Conservation (phyloP, 2,329 filamentous ascomycete species). For the Venturia effusa region DNA sequence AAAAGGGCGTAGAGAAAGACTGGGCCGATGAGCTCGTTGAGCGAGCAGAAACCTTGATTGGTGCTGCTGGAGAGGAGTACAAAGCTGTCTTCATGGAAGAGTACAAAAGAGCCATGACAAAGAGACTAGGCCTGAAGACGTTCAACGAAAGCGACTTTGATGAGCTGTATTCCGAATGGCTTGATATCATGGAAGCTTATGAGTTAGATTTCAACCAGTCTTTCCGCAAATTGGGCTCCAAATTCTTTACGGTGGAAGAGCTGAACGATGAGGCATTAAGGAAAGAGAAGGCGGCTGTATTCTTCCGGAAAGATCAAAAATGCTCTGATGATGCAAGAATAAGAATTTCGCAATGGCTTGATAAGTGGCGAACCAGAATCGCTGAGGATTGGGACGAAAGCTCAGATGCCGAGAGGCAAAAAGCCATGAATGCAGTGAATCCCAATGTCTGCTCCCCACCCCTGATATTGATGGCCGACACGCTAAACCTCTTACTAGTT, state of each 20-base stretch:
- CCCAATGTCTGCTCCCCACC: constrained; percentile 50
- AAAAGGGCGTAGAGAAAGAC: constrained; percentile 61
- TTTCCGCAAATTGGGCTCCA: constrained; percentile 65
- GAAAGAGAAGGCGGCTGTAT: constrained; percentile 54
- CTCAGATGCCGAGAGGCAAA: constrained; percentile 49
- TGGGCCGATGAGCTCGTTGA: constrained; percentile 59
- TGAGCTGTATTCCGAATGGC: constrained; percentile 63
- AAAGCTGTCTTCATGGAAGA: constrained; percentile 78
- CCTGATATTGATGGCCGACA: neutral
- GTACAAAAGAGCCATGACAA: constrained; percentile 77
- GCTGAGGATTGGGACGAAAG: constrained; percentile 64
- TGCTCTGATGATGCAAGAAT: constrained; percentile 50
- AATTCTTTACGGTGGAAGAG: constrained; percentile 45
- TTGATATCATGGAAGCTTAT: constrained; percentile 70
- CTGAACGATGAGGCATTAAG: constrained; percentile 55
- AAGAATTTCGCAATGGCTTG: constrained; percentile 68
- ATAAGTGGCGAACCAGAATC: constrained; percentile 61
- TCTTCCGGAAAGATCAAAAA: constrained; percentile 67
- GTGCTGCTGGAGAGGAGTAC: constrained; percentile 73
- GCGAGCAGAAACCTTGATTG: constrained; percentile 76
- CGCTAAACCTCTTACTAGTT: constrained; percentile 41
- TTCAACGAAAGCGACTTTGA: constrained; percentile 68
- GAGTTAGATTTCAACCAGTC: constrained; percentile 93
- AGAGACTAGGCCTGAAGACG: constrained; percentile 63
- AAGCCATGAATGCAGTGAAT: constrained; percentile 75